These are phyloP conservation scores for Lentinus tigrinus DNA, from an alignment of 768 basidiomycete genomes.

Conservation along the genomic window DNA sequence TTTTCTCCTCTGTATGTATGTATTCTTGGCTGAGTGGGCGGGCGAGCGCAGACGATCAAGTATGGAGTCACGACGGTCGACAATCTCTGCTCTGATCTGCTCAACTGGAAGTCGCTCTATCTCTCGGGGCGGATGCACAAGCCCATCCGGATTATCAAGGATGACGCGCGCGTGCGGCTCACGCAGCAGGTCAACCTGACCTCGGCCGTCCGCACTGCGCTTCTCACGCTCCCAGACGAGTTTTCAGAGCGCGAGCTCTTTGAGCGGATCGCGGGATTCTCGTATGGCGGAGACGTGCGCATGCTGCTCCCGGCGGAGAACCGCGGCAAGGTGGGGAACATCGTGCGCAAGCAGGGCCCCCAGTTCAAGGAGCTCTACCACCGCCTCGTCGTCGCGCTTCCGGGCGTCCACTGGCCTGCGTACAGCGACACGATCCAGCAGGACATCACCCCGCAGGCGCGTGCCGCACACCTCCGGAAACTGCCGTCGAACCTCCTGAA, in stretches of 20 bases:
- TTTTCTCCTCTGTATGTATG: neutral
- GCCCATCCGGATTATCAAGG: slow-evolving; percentile 88
- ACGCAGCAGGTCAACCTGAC: slow-evolving; percentile 93
- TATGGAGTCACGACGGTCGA: slow-evolving; percentile 95
- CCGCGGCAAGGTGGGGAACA: slow-evolving; percentile 90
- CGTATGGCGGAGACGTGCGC: slow-evolving; percentile 87
- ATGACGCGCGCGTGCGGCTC: slow-evolving; percentile 87
- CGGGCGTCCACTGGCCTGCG: slow-evolving; percentile 73
- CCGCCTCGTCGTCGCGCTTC: slow-evolving; percentile 71
- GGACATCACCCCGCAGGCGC: slow-evolving; percentile 66
- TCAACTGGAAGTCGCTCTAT: slow-evolving; percentile 93
- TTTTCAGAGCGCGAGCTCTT: slow-evolving; percentile 86
- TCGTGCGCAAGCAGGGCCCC: slow-evolving; percentile 75
- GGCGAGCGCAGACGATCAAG: slow-evolving; percentile 72
- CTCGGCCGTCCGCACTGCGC: slow-evolving; percentile 86
- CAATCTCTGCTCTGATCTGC: slow-evolving; percentile 82
- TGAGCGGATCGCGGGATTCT: slow-evolving; percentile 80
- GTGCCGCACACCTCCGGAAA: slow-evolving; percentile 74
- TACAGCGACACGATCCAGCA: slow-evolving; percentile 61
- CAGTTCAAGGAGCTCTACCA: slow-evolving; percentile 91
- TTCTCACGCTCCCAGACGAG: slow-evolving; percentile 78
- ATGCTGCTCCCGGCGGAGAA: slow-evolving; percentile 97
- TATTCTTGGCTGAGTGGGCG: neutral
- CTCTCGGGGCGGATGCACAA: slow-evolving; percentile 97
- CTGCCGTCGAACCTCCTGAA: slow-evolving; percentile 68